phyloP scores from a whole-genome alignment of 352 stramenopile species.

The Phytophthora europaea region DNA sequence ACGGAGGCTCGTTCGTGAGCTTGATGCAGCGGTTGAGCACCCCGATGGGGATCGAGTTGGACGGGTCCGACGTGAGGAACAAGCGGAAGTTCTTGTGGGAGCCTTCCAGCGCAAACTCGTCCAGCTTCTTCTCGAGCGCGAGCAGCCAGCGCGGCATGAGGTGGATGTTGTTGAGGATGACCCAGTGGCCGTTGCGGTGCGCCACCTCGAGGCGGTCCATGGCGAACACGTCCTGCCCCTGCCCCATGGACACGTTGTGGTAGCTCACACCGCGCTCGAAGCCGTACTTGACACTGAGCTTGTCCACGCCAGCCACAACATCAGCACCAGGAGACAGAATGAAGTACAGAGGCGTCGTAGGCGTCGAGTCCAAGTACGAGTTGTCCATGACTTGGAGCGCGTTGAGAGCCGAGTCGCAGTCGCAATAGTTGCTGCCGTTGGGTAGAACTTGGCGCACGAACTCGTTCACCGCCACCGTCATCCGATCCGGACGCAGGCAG shows the following conservation, averaged over 20 bases:
- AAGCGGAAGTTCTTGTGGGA: constrained; percentile 96
- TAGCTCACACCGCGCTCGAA: constrained; percentile 97
- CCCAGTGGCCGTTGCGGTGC: constrained; percentile 97
- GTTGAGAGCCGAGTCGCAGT: constrained; percentile 97
- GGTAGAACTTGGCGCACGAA: constrained; percentile 96
- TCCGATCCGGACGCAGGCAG: constrained; percentile 94
- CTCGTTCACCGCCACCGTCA: constrained; percentile 95
- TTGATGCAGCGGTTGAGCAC: constrained; percentile 98
- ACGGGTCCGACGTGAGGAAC: constrained; percentile 96
- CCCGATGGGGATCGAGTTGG: constrained; percentile 95
- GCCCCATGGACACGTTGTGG: constrained; percentile 98
- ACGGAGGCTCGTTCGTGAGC: constrained; percentile 96
- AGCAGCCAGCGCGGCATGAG: constrained; percentile 97
- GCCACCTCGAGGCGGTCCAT: constrained; percentile 96
- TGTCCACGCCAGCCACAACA: constrained; percentile 96
- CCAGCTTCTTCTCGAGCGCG: constrained; percentile 97
- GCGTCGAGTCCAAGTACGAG: constrained; percentile 95
- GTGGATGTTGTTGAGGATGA: constrained; percentile 99
- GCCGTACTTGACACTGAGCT: constrained; percentile 95
- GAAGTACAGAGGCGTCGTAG: constrained; percentile 97
- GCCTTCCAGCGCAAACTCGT: constrained; percentile 95
- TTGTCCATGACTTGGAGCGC: constrained; percentile 97
- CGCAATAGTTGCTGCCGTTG: constrained; percentile 95
- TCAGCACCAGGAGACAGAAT: constrained; percentile 97
- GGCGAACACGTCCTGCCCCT: constrained; percentile 96